A percentile compares a stretch with the other conserved stretches of the same genome.
These are phyloP conservation scores for Apiospora arundinis DNA, from an alignment of 2,329 filamentous ascomycete genomes.

Conservation along the genomic window DNA sequence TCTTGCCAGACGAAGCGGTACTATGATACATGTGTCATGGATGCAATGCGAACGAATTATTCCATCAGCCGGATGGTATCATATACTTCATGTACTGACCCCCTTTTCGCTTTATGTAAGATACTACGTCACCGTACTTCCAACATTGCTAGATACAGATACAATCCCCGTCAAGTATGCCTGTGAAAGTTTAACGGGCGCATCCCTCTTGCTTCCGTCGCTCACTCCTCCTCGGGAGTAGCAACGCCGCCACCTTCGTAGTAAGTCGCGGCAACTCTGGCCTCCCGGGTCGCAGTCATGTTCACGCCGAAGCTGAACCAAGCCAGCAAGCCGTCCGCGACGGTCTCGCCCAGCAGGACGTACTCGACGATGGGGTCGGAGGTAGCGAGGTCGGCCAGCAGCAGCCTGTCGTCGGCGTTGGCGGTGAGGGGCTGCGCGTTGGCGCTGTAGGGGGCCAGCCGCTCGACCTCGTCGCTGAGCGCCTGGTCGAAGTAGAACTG, in stretches of 20 bases:
- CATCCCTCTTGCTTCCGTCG: no score
- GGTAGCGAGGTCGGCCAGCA: not conserved
- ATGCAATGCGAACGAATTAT: not conserved
- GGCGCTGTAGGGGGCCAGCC: conserved; percentile 47
- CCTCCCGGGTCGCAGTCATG: conserved; percentile 25
- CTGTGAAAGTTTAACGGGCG: no score
- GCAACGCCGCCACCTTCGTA: conserved; percentile 33
- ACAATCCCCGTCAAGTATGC: no score
- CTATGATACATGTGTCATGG: not conserved
- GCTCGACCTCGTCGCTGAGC: conserved; percentile 56
- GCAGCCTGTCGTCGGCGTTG: conserved; percentile 17
- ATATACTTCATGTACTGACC: not conserved
- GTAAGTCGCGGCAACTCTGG: conserved; percentile 32
- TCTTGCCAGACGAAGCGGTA: conserved; percentile 8
- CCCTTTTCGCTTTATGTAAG: no score
- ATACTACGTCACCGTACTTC: no score
- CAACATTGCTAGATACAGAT: no score
- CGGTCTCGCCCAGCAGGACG: conserved; percentile 55
- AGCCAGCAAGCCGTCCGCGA: conserved; percentile 53
- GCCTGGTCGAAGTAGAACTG: conserved; percentile 70
- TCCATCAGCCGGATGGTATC: no score
- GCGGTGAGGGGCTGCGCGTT: conserved; percentile 50
- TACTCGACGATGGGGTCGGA: conserved; percentile 49
- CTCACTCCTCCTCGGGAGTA: not conserved
- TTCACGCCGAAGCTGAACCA: conserved; percentile 57